Evolutionary conservation across 139 green algal genomes (phyloP).

Genomic region (Chlamydomonas incerta): DNA sequence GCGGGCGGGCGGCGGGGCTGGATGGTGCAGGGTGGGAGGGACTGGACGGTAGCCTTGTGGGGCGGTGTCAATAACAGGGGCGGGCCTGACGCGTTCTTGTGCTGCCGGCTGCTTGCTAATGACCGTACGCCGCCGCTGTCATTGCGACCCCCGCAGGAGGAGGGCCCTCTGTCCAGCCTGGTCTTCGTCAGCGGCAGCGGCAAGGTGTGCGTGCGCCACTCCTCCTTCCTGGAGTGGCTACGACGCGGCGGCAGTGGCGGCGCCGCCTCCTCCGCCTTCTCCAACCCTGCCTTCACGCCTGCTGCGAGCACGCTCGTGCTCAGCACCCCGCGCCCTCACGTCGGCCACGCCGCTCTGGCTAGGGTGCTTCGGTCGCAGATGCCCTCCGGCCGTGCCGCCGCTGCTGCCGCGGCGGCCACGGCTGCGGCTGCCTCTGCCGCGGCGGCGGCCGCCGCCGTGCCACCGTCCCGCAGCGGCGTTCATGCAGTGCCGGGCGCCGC

Average conservation of each 20-base stretch:
- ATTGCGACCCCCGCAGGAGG: not conserved
- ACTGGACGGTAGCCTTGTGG: no score
- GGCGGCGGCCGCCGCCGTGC: not conserved
- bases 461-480: no score
- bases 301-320: not conserved
- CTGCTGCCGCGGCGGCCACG: not conserved
- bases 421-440: not conserved
- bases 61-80: no score
- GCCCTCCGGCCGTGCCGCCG: not conserved
- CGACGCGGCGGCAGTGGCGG: not conserved
- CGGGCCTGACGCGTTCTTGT: no score
- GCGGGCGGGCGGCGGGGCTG: not conserved
- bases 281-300: no score
- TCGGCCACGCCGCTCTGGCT: not conserved
- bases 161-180: constrained; percentile 23
- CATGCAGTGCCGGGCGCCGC: not conserved
- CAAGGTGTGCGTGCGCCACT: constrained; percentile 1
- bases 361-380: not conserved
- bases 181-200: not conserved
- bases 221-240: constrained; percentile 25
- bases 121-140: no score
- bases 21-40: not conserved
- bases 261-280: not conserved
- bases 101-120: no score
- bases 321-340: not conserved